Percentiles rank a stretch among this genome's conserved stretches.
phyloP scores from a whole-genome alignment of 441 rosid genomes.

The Gossypium trilobum region DNA sequence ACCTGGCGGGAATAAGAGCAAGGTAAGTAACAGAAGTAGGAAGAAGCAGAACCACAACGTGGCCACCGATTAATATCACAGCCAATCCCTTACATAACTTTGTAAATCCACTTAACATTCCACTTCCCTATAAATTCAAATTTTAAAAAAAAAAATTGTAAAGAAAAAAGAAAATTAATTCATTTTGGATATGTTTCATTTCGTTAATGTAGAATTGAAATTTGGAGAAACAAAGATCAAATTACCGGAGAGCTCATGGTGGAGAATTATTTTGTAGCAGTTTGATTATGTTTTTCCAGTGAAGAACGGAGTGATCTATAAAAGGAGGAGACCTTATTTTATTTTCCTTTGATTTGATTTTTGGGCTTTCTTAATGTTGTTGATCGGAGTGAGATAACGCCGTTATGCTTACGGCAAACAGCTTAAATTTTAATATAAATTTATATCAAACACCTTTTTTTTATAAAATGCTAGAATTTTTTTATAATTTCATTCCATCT shows the following conservation, averaged over 20 bases:
- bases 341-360: not conserved
- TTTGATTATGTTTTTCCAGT: not conserved
- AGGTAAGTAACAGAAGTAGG: conserved; percentile 63
- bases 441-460: no score
- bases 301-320: conserved; percentile 6
- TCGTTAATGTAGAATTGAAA: conserved; percentile 17
- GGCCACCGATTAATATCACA: conserved; percentile 62
- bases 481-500: no score
- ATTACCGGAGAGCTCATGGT: conserved; percentile 60
- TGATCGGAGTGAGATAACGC: not conserved
- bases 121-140: conserved; percentile 36
- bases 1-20: conserved; percentile 92
- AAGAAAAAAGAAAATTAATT: not conserved
- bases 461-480: no score
- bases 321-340: not conserved
- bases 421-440: not conserved
- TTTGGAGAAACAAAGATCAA: conserved; percentile 15
- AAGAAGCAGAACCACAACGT: conserved; percentile 64
- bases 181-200: not conserved
- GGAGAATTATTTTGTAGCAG: conserved; percentile 10
- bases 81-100: conserved; percentile 85
- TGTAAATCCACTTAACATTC: conserved; percentile 67
- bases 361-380: not conserved
- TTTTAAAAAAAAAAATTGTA: not conserved
- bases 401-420: not conserved